Evolutionary conservation across 2,329 filamentous ascomycete genomes (phyloP).

Genomic region (Aspergillus chevalieri): DNA sequence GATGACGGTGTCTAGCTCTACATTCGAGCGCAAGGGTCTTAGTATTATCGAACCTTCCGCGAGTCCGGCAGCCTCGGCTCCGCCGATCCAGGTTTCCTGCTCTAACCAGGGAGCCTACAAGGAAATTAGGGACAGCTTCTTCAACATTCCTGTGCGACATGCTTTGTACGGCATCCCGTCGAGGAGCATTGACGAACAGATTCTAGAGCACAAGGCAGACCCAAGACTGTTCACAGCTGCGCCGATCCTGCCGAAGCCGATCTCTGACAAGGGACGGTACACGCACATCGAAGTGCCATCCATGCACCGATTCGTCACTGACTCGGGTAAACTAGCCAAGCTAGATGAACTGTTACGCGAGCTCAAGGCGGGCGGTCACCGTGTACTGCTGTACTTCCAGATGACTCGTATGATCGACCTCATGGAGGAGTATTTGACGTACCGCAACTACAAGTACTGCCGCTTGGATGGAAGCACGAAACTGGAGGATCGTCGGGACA

Average conservation of each 20-base stretch:
- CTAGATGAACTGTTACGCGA: slow-evolving; percentile 80
- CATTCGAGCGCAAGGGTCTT: slow-evolving; percentile 65
- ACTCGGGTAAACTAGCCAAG: slow-evolving; percentile 91
- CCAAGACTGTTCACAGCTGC: slow-evolving; percentile 49
- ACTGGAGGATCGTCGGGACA: slow-evolving; percentile 91
- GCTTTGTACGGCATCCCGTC: slow-evolving; percentile 61
- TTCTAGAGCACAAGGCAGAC: slow-evolving; percentile 68
- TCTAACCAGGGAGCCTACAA: slow-evolving; percentile 58
- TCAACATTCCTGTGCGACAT: slow-evolving; percentile 70
- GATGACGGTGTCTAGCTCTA: slow-evolving; percentile 67
- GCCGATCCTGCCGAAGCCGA: slow-evolving; percentile 71
- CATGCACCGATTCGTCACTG: slow-evolving; percentile 95
- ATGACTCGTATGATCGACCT: slow-evolving; percentile 99
- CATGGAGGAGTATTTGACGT: slow-evolving; percentile 98
- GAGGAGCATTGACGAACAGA: slow-evolving; percentile 60
- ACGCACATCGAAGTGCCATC: slow-evolving; percentile 90
- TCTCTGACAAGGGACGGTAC: slow-evolving; percentile 75
- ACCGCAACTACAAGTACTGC: slow-evolving; percentile 98
- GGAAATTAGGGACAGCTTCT: slow-evolving; percentile 65
- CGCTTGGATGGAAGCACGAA: slow-evolving; percentile 95
- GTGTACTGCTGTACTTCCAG: slow-evolving; percentile 97
- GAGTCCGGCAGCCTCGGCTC: slow-evolving; percentile 71
- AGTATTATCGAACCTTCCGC: slow-evolving; percentile 74
- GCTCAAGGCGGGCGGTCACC: slow-evolving; percentile 86
- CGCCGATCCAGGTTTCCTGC: slow-evolving; percentile 75